Conservation (phyloP, 163 green algal species). For the Trebouxiophyceae sp. region DNA sequence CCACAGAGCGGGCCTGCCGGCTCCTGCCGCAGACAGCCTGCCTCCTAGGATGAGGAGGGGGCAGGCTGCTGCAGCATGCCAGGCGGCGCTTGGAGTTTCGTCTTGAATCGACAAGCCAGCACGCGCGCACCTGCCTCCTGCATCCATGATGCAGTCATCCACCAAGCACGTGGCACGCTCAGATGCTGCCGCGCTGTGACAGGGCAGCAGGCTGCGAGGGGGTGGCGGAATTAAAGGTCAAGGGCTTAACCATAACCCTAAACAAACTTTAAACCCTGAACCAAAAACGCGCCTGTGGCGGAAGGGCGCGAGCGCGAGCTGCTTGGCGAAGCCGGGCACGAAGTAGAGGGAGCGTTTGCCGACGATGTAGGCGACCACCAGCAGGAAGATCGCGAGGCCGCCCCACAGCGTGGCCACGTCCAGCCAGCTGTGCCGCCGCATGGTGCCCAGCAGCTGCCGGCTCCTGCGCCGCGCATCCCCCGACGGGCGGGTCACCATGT, state of each 20-base stretch:
- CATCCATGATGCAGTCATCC: not conserved
- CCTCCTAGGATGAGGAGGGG: no score
- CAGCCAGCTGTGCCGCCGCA: conserved; percentile 33
- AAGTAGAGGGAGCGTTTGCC: conserved; percentile 39
- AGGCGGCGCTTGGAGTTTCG: no score
- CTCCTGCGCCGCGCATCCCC: no score
- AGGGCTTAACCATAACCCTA: no score
- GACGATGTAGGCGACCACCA: conserved; percentile 35
- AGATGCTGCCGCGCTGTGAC: not conserved
- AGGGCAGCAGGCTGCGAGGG: not conserved
- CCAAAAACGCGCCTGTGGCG: not conserved
- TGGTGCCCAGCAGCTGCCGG: conserved; percentile 35
- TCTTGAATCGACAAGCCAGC: no score
- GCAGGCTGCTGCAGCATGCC: no score
- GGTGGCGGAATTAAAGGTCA: no score
- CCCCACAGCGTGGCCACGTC: conserved; percentile 44
- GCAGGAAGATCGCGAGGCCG: conserved; percentile 31
- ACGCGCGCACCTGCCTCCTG: no score
- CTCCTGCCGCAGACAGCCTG: no score
- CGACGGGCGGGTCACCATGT: no score
- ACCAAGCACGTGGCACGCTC: not conserved
- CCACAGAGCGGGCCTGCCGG: no score
- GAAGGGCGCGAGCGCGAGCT: not conserved
- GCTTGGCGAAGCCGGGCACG: conserved; percentile 13
- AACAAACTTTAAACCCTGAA: no score